Evolutionary conservation across 1,139 yeast genomes (phyloP).

Genomic region (Diutina sp.): DNA sequence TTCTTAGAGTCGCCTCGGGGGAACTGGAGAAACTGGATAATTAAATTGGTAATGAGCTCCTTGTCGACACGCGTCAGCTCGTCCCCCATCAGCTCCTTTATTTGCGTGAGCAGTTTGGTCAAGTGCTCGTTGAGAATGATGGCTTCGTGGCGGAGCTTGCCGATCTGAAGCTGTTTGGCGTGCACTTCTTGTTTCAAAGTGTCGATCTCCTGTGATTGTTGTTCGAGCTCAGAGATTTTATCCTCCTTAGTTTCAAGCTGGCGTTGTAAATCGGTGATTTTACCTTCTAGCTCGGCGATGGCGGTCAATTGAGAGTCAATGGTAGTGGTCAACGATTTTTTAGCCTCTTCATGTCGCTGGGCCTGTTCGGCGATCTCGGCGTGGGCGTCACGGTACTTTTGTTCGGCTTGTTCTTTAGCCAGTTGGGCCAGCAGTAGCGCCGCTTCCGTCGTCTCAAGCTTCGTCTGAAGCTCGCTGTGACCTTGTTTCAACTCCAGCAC

Average conservation of each 20-base stretch:
- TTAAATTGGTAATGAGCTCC: constrained; percentile 74
- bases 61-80: constrained; percentile 68
- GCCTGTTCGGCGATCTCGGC: constrained; percentile 10
- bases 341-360: constrained; percentile 6
- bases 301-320: constrained; percentile 7
- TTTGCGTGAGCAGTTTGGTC: constrained; percentile 71
- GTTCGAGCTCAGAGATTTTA: constrained; percentile 3
- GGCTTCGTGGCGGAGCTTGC: constrained; percentile 89
- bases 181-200: constrained; percentile 29
- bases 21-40: constrained; percentile 72
- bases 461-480: constrained; percentile 9
- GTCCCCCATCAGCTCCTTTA: constrained; percentile 61
- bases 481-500: constrained; percentile 3
- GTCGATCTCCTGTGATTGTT: constrained; percentile 8
- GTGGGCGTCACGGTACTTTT: constrained; percentile 2
- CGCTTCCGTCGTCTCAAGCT: constrained; percentile 6
- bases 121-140: constrained; percentile 90
- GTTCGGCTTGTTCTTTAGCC: background rate
- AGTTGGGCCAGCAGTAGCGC: background rate
- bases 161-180: constrained; percentile 69
- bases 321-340: constrained; percentile 4
- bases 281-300: constrained; percentile 6
- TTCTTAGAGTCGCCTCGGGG: constrained; percentile 93
- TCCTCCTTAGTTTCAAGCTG: background rate
- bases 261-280: constrained; percentile 8